Evolutionary conservation across 495 filamentous ascomycete genomes (phyloP).

Genomic region (Hypoxylon crocopeplum): DNA sequence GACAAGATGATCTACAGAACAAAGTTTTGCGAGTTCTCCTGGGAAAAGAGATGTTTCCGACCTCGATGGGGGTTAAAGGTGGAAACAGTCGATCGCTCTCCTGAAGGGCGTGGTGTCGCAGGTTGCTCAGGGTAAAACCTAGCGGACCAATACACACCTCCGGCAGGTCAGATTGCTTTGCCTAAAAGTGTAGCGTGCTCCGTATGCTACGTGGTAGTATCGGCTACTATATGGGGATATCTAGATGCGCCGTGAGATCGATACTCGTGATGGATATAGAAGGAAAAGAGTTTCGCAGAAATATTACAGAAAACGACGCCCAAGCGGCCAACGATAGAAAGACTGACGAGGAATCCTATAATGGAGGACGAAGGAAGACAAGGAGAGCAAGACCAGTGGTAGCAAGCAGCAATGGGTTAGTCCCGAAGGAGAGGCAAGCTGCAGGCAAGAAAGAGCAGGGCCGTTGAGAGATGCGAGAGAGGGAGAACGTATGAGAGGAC

Average conservation of each 20-base stretch:
- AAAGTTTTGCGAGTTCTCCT: constrained; percentile 34
- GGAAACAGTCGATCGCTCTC: constrained; percentile 34
- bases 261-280: constrained; percentile 5
- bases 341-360: constrained; percentile 24
- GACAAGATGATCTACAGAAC: constrained; percentile 39
- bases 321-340: constrained; percentile 21
- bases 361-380: constrained; percentile 25
- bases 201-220: constrained; percentile 24
- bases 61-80: constrained; percentile 15
- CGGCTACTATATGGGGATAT: constrained; percentile 12
- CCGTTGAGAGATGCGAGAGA: constrained; percentile 4
- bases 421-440: constrained; percentile 34
- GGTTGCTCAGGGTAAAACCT: constrained; percentile 28
- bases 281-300: constrained; percentile 14
- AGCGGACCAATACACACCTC: constrained; percentile 21
- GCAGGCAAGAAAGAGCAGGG: constrained; percentile 22
- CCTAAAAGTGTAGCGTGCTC: constrained; percentile 27
- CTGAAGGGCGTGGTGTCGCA: constrained; percentile 38
- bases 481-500: constrained; percentile 22
- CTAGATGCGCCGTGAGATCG: constrained; percentile 25
- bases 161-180: constrained; percentile 25
- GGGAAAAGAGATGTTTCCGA: constrained; percentile 36
- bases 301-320: constrained; percentile 9
- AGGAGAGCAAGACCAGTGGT: constrained; percentile 15
- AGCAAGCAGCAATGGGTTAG: constrained; percentile 20